Conservation (phyloP, 2,329 filamentous ascomycete species). For the Colletotrichum lentis region DNA sequence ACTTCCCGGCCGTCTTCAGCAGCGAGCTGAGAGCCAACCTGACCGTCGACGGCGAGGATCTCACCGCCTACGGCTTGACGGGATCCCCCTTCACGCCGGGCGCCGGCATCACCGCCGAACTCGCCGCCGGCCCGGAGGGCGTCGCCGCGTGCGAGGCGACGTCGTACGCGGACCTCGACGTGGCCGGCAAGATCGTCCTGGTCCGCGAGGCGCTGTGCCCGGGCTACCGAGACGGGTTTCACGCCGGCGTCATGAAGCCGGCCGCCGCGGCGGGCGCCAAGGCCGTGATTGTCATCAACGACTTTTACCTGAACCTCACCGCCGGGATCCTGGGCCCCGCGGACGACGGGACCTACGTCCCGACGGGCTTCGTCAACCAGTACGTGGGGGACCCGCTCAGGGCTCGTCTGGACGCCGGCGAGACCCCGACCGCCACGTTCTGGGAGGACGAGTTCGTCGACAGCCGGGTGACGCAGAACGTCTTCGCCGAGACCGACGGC, state of each 20-base stretch:
- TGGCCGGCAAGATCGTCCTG: conserved; percentile 45
- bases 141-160: conserved; percentile 41
- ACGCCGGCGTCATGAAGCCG: conserved; percentile 45
- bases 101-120: conserved; percentile 43
- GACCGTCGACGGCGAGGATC: conserved; percentile 41
- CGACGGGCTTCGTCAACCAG: conserved; percentile 45
- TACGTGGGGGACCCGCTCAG: conserved; percentile 43
- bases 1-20: conserved; percentile 44
- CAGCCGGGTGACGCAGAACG: conserved; percentile 52
- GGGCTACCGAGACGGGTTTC: conserved; percentile 41
- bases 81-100: conserved; percentile 46
- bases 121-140: conserved; percentile 44
- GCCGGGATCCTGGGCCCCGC: conserved; percentile 43
- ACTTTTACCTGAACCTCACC: conserved; percentile 44
- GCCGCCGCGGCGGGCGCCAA: conserved; percentile 45
- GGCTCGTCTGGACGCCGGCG: conserved; percentile 46
- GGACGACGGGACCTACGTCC: conserved; percentile 44
- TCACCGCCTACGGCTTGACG: conserved; percentile 44
- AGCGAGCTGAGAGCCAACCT: conserved; percentile 33
- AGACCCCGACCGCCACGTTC: conserved; percentile 48
- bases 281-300: conserved; percentile 47
- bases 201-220: conserved; percentile 46
- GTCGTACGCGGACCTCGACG: conserved; percentile 43
- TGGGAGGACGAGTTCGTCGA: conserved; percentile 50
- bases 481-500: conserved; percentile 55